A percentile compares a stretch with the other conserved stretches of the same genome.
Conservation (phyloP, 2,329 filamentous ascomycete species). For the Verticillium tricorpus region DNA sequence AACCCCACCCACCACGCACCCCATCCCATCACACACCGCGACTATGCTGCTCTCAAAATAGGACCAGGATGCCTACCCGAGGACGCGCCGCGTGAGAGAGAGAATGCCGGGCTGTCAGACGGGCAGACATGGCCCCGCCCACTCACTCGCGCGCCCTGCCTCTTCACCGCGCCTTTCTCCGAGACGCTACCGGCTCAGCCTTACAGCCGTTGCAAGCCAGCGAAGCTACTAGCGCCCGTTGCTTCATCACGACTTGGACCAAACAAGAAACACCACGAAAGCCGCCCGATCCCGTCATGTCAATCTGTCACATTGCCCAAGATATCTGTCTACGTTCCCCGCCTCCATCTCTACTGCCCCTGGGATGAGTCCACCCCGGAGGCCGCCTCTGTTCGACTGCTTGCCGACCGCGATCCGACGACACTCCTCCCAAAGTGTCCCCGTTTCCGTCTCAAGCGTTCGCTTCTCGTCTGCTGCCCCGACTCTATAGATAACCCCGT, state of each 20-base stretch:
- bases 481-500: neutral
- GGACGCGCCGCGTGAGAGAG: neutral
- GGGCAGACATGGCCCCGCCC: neutral
- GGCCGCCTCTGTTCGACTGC: neutral
- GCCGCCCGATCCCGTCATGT: neutral
- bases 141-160: neutral
- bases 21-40: neutral
- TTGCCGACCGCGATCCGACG: conserved; percentile 1
- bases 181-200: neutral
- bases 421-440: conserved; percentile 14
- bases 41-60: neutral
- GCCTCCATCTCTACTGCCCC: conserved; percentile 7
- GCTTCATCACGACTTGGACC: neutral
- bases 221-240: neutral
- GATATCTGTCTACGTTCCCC: neutral
- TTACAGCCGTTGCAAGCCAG: neutral
- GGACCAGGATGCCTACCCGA: neutral
- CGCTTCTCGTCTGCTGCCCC: neutral
- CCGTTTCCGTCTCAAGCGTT: neutral
- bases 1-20: neutral
- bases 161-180: neutral
- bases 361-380: neutral
- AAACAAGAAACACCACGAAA: too few species aligned
- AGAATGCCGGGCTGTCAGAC: neutral
- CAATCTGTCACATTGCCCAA: neutral